Conservation (phyloP, 306 rosid species). For the Casuarina glauca region DNA sequence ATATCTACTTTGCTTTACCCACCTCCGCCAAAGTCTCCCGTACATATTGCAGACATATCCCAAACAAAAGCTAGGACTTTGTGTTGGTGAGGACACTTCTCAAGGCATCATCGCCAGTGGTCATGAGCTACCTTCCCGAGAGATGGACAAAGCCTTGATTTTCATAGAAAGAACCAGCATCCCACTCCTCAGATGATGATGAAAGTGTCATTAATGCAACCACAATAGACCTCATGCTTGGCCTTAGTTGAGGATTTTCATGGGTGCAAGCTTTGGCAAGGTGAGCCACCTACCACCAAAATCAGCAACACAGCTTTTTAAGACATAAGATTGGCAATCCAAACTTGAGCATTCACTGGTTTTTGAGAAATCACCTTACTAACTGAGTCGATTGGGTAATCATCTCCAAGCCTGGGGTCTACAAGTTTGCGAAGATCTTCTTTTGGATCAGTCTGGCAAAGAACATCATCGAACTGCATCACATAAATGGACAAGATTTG, state of each 20-base stretch:
- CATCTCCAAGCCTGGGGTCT: conserved; percentile 50
- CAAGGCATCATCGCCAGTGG: not conserved
- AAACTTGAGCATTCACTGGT: not conserved
- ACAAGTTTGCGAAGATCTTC: conserved; percentile 51
- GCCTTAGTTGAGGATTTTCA: conserved; percentile 73
- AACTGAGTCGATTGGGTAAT: conserved; percentile 52
- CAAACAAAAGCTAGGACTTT: conserved; percentile 5
- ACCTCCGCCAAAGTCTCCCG: not conserved
- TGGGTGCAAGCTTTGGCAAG: conserved; percentile 77
- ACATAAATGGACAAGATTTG: conserved; percentile 4
- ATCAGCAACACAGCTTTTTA: not conserved
- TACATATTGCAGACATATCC: not conserved
- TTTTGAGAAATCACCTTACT: conserved; percentile 43
- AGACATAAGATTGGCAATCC: not conserved
- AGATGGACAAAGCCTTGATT: conserved; percentile 49
- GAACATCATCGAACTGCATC: conserved; percentile 67
- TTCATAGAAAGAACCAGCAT: conserved; percentile 63
- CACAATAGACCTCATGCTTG: conserved; percentile 82
- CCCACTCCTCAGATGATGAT: conserved; percentile 69
- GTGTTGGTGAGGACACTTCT: conserved; percentile 12
- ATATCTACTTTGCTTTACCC: not conserved
- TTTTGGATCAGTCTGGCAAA: conserved; percentile 43
- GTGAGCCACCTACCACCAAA: conserved; percentile 53
- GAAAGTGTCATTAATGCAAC: conserved; percentile 70
- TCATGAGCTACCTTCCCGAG: conserved; percentile 47